Percentiles rank a stretch among this genome's conserved stretches.
Evolutionary conservation across 805 yeast species (phyloP).

Genomic region (Saturnispora silvae): DNA sequence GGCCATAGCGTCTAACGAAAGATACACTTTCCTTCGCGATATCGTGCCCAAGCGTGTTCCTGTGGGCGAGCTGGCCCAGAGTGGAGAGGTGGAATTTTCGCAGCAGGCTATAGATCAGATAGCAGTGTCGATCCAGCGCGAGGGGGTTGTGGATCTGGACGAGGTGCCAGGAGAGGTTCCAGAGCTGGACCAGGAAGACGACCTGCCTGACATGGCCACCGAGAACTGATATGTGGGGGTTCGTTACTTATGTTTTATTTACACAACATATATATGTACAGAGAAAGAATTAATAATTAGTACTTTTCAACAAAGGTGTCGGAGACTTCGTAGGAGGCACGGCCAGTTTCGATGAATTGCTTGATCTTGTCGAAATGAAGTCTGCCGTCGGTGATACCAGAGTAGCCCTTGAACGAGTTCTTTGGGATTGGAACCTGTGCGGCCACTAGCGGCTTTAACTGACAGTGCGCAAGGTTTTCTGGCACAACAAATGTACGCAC

Average conservation of each 20-base stretch:
- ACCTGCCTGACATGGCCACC: constrained; percentile 2
- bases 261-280: too few species aligned
- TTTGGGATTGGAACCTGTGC: constrained; percentile 59
- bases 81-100: constrained; percentile 28
- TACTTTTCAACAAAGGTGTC: constrained; percentile 26
- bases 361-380: constrained; percentile 61
- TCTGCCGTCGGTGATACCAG: constrained; percentile 58
- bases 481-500: constrained; percentile 92
- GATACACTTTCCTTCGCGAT: constrained; percentile 51
- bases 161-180: constrained; percentile 4
- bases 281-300: too few species aligned
- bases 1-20: constrained; percentile 50
- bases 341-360: constrained; percentile 70
- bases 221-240: not conserved
- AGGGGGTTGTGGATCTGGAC: constrained; percentile 1
- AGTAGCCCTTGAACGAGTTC: constrained; percentile 60
- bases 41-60: constrained; percentile 56
- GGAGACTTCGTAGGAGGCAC: constrained; percentile 28
- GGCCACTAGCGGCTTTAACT: constrained; percentile 67
- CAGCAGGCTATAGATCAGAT: constrained; percentile 9
- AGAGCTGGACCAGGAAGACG: constrained; percentile 1
- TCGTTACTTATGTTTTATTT: not conserved
- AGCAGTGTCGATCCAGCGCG: not conserved
- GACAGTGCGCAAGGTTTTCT: constrained; percentile 20
- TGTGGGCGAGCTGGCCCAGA: constrained; percentile 36